phyloP scores from a whole-genome alignment of 495 filamentous ascomycete genomes.

The Aspergillus sclerotiicarbonarius region DNA sequence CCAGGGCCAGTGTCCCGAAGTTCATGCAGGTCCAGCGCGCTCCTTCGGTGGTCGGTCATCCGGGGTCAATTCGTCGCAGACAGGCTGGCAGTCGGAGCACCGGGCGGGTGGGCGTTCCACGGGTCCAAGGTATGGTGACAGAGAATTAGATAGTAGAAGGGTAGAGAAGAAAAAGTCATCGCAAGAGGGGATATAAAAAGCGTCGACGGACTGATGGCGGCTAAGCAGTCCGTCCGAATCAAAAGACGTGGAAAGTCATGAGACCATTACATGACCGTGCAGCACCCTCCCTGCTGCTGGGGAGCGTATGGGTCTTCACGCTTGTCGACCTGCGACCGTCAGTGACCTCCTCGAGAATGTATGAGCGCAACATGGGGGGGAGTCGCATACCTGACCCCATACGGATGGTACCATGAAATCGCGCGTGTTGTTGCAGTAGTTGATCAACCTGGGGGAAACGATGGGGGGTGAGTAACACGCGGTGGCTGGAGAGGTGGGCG shows the following conservation, averaged over 20 bases:
- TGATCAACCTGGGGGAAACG: conserved; percentile 69
- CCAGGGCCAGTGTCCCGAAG: conserved; percentile 21
- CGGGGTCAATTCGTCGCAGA: not conserved
- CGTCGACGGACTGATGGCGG: conserved; percentile 12
- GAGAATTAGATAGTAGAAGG: conserved; percentile 21
- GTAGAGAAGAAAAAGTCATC: conserved; percentile 30
- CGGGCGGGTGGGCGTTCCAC: not conserved
- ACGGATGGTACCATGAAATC: conserved; percentile 98
- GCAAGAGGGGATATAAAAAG: conserved; percentile 30
- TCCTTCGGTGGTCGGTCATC: conserved; percentile 24
- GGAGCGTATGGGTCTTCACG: conserved; percentile 95
- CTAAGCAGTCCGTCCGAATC: conserved; percentile 13
- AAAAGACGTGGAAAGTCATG: conserved; percentile 25
- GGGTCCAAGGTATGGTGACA: conserved; percentile 7
- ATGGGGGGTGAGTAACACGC: conserved; percentile 21
- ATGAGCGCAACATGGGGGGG: not conserved
- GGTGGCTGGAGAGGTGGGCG: not conserved
- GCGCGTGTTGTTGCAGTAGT: conserved; percentile 92
- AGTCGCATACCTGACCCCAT: conserved; percentile 79
- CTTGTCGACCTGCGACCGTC: conserved; percentile 65
- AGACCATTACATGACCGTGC: conserved; percentile 79
- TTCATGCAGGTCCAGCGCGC: conserved; percentile 46
- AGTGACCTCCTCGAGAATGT: not conserved
- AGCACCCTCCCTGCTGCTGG: conserved; percentile 86
- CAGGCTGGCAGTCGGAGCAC: not conserved